Evolutionary conservation across 805 yeast genomes (phyloP).

Genomic region (Cyberlindnera lachancei): DNA sequence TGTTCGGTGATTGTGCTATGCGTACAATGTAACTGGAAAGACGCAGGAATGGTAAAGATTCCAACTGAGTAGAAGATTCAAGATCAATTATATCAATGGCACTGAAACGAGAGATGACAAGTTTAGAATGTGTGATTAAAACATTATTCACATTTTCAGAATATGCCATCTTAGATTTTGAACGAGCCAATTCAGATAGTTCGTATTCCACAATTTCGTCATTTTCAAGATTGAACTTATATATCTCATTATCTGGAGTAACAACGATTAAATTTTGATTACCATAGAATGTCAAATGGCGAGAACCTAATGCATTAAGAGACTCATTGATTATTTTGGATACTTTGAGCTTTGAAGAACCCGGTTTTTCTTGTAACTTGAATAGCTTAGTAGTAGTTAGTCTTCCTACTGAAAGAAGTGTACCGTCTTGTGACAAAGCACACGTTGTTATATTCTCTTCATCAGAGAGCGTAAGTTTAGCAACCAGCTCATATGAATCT

Average conservation of each 20-base stretch:
- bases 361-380: conserved; percentile 37
- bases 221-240: conserved; percentile 26
- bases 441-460: conserved; percentile 76
- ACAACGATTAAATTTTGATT: conserved; percentile 40
- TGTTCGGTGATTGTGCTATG: conserved; percentile 41
- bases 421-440: conserved; percentile 56
- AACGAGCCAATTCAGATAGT: conserved; percentile 30
- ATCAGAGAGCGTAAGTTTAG: conserved; percentile 59
- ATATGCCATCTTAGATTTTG: conserved; percentile 35
- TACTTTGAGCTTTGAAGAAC: conserved; percentile 35
- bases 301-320: conserved; percentile 45
- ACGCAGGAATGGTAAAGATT: conserved; percentile 42
- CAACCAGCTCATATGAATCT: conserved; percentile 47
- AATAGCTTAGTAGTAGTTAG: conserved; percentile 63
- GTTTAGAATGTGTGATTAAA: conserved; percentile 37
- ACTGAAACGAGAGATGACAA: conserved; percentile 55
- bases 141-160: conserved; percentile 40
- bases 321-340: conserved; percentile 39
- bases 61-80: conserved; percentile 10
- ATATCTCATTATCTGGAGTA: conserved; percentile 56
- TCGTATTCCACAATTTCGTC: conserved; percentile 27
- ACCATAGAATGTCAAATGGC: conserved; percentile 40
- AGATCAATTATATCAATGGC: conserved; percentile 44
- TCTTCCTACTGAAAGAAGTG: conserved; percentile 66
- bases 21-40: conserved; percentile 55